Base-by-base conservation (phyloP, 202 grass and related monocot species). In the Setaria italica region DNA sequence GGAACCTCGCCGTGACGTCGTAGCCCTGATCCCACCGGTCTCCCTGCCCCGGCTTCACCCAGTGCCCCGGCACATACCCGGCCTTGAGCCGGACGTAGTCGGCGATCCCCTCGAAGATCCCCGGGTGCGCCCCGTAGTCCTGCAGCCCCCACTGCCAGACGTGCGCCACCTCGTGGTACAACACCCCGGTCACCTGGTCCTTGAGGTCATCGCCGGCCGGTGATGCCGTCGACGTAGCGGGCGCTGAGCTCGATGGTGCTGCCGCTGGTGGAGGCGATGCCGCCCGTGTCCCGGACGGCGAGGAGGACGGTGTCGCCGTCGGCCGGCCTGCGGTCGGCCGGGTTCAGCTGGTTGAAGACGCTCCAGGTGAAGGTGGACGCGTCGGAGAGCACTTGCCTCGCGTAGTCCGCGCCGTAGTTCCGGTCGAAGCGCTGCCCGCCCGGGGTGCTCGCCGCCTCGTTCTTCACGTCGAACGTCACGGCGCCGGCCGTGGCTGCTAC, bases 91-190 rank as follows among this genome's bases (percentile, higher is more conserved):
- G 76, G n/a, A 94, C 90, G 48, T 70, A 97, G 85, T 97, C 90
- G 19, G 90, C 88, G 74, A 97, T 92, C 1, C 95, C 95, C 84
- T 90, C 85, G 39, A 88, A 82, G 16, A 97, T 34, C 17, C 94
- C 77, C 2, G 62, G 17, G 19, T 85, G 55, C 0, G 60, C 35
- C 1, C 1, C 16, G 29, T 90, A 59, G 63, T 73, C 69, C 1
- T 42, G 34, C 42, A 88, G 91, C 37, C 91, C 82, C 95, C 92
- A 94, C 45, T 97, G 90, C 92, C 95, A 97, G 29, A 94, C 89
- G 50, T 90, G 95, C 4, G 75, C 80, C 67, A 74, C 19, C 89
- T 95, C 83, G 46, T 97, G 95, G 82, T 95, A 97, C 55, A 95
- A 11, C 71, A 97, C 87, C 0, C 90, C 90, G 13, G 74, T 74